These are phyloP conservation scores for Cardamine resedifolia DNA, from an alignment of 345 rosid species.

Conservation along the genomic window DNA sequence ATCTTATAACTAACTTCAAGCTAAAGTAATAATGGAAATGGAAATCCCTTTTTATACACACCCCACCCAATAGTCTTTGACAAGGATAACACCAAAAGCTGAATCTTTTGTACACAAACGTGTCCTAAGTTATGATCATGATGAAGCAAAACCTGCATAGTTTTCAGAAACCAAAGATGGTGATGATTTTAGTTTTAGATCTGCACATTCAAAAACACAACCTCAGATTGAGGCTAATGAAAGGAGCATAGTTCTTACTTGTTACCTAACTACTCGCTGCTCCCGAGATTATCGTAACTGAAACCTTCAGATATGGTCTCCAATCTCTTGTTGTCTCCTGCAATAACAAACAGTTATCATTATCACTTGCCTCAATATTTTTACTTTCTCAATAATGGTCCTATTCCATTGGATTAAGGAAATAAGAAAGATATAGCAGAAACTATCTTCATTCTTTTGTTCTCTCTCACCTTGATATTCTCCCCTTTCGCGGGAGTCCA, in stretches of 20 bases:
- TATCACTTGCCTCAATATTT: slow-evolving; percentile 15
- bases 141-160: slow-evolving; percentile 33
- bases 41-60: slow-evolving; percentile 35
- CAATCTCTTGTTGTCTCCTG: slow-evolving; percentile 75
- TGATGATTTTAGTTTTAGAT: slow-evolving; percentile 3
- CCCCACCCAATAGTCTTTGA: slow-evolving; percentile 30
- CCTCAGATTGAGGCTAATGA: not conserved
- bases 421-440: not conserved
- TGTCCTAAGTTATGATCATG: slow-evolving; percentile 33
- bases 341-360: slow-evolving; percentile 34
- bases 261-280: slow-evolving; percentile 54
- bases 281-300: slow-evolving; percentile 77
- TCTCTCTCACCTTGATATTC: slow-evolving; percentile 57
- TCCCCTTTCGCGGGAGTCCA: slow-evolving; percentile 61
- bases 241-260: slow-evolving; percentile 21
- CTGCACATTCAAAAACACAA: slow-evolving; percentile 14
- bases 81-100: slow-evolving; percentile 28
- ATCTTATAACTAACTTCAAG: slow-evolving; percentile 7
- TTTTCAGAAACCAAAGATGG: slow-evolving; percentile 19
- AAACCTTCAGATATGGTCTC: slow-evolving; percentile 88
- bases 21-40: slow-evolving; percentile 9
- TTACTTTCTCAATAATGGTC: not conserved
- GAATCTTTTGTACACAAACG: slow-evolving; percentile 31
- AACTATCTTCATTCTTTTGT: not conserved
- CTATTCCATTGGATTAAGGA: not conserved